A percentile compares a stretch with the other conserved stretches of the same genome.
Evolutionary conservation across 73 alveolate species (phyloP).

Genomic region (Tetrahymena elliotti): DNA sequence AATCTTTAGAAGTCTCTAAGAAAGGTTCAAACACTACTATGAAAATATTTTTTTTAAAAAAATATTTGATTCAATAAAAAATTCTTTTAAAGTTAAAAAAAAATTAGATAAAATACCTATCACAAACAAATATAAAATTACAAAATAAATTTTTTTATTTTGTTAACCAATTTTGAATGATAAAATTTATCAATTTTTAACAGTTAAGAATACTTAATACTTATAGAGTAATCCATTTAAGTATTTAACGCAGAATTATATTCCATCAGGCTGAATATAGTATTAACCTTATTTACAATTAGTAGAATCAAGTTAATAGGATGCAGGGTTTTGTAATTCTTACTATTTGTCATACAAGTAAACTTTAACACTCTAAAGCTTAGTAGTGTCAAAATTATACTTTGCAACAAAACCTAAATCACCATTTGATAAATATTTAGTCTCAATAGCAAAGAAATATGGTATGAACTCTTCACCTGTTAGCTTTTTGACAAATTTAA

Average conservation of each 20-base stretch:
- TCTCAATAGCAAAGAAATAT: background rate
- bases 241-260: background rate
- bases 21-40: no score
- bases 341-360: background rate
- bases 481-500: background rate
- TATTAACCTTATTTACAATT: background rate
- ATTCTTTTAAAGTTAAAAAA: no score
- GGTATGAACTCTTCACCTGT: background rate
- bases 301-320: background rate
- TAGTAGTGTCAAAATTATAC: background rate
- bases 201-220: background rate
- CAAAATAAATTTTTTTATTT: no score
- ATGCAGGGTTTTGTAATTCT: background rate
- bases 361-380: background rate
- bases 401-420: background rate
- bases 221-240: background rate
- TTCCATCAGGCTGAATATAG: background rate
- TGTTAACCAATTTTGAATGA: no score
- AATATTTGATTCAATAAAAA: no score
- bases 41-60: no score
- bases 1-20: no score
- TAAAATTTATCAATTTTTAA: background rate
- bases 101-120: no score
- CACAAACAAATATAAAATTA: no score
- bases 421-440: background rate